These are phyloP conservation scores for Lentinula sp. DNA, from an alignment of 768 basidiomycete genomes.

Conservation along the genomic window DNA sequence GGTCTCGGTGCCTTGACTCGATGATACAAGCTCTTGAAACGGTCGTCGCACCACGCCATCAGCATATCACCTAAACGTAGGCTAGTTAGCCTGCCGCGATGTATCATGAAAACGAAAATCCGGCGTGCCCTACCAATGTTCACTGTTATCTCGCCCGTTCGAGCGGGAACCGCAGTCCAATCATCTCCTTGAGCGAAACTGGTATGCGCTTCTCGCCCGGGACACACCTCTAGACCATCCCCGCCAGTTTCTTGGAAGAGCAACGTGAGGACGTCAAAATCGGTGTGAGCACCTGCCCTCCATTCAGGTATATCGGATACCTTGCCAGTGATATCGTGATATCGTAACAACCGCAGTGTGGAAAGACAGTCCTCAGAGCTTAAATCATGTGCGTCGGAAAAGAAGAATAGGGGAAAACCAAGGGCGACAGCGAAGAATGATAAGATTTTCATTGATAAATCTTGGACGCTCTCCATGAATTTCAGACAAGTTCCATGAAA, in stretches of 20 bases:
- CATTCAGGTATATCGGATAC: neutral
- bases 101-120: neutral
- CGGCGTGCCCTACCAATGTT: neutral
- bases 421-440: neutral
- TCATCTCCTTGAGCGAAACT: neutral
- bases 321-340: neutral
- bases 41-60: conserved; percentile 5
- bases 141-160: neutral
- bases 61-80: conserved; percentile 1
- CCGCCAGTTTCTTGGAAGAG: neutral
- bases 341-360: neutral
- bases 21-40: conserved; percentile 3
- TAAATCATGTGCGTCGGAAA: neutral
- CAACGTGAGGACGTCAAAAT: neutral
- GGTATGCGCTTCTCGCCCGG: neutral
- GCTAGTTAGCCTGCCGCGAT: neutral
- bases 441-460: neutral
- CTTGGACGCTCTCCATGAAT: neutral
- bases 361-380: neutral
- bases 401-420: neutral
- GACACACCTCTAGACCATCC: neutral
- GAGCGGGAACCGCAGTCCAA: neutral
- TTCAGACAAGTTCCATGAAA: neutral
- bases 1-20: neutral
- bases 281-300: neutral